Base-by-base conservation (phyloP, 306 rosid species). In the Hippophae tibetana region DNA sequence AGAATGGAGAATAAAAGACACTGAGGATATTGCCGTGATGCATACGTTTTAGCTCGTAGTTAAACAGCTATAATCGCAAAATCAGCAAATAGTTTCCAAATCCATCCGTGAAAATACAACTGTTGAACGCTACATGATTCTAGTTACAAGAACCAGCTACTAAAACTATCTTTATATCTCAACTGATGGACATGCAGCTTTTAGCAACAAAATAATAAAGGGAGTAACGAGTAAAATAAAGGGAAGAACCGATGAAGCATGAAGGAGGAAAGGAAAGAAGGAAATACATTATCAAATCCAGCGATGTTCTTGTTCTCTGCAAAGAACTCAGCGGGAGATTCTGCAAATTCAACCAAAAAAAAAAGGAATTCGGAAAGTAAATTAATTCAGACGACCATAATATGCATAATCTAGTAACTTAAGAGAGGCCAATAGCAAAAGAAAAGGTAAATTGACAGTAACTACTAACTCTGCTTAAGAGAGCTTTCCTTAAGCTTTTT, bases 241-340 rank as follows among this genome's bases (percentile, higher is more conserved):
- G 6, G 26, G 13, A 43, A 46, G 63, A n/a, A 14, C n/a, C 42
- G 27, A 26, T 60, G 7, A 26, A 5, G 38, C 23, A 5, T 47
- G 18, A 43, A 13, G 5, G 7, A 11, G 7, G 2, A 18, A 58
- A 7, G 13, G 14, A n/a, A 18, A 49, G 42, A 47, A 5, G 51
- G 57, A 68, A 27, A 43, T 65, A 87, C 98, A 65, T 87, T 87
- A 61, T 90, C 98, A 71, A 90, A 90, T 43, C 98, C 96, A 52
- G 98, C 98, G 46, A 90, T 90, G 64, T 90, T 87, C 80, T 90
- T 90, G 76, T 90, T 90, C 82, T 90, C 96, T 0, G 96, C 98
- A 55, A 90, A 87, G 74, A 87, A 90, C 66, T 90, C 96, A 12
- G 98, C 98, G 3, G 96, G 98, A 50, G 98, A 90, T 72, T 90